Base-by-base conservation (phyloP, 225 moss, liverwort and hornwort genomes). In the Antitrichia curtipendula region DNA sequence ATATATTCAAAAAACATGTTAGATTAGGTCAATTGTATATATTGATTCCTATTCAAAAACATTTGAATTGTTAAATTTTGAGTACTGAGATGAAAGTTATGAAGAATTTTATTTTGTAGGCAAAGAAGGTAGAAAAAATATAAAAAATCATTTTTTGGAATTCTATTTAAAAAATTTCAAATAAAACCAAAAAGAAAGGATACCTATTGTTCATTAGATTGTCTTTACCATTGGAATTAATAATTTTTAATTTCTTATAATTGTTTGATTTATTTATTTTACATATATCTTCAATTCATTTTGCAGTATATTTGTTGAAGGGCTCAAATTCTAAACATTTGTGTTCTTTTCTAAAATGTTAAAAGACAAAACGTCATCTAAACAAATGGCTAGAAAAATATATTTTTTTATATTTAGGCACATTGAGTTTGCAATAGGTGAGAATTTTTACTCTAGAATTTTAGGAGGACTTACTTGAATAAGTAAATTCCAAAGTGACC, bases 141-240 rank as follows among this genome's bases (percentile, higher is more conserved):
- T 41, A 3, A 25, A 41, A 41, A 70, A 3, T 3, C 15, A 5
- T 25, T 8, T 25, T 70, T 24, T 41, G n/a, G 5, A 41, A 70
- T 25, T 15, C 3, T 41, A 9, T 8, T 41, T 69, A 9, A 5
- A 70, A 70, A 70, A 1, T 14, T 70, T 14, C 8, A 70, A 69
- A 25, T 15, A 25, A 41, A 25, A 25, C 1, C 2, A 2, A 5
- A 27, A 40, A n/a, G 32, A 66, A n/a, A 25, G 2, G 3, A 70
- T 15, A 40, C 3, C 2, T 41, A 40, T 8, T 25, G 8, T 5
- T 5, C 15, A 27, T 0, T 15, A 25, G 3, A 41, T 9, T 5
- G 25, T 41, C 9, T 1, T 41, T 0, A 70, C 0, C 0, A 1
- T 16, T 71, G 9, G 2, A 0, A 27, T 16, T 16, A 43, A 27